A percentile compares a stretch with the other conserved stretches of the same genome.
Conservation (phyloP, 78 protist species). For the Planoprotostelium fungivorum region DNA sequence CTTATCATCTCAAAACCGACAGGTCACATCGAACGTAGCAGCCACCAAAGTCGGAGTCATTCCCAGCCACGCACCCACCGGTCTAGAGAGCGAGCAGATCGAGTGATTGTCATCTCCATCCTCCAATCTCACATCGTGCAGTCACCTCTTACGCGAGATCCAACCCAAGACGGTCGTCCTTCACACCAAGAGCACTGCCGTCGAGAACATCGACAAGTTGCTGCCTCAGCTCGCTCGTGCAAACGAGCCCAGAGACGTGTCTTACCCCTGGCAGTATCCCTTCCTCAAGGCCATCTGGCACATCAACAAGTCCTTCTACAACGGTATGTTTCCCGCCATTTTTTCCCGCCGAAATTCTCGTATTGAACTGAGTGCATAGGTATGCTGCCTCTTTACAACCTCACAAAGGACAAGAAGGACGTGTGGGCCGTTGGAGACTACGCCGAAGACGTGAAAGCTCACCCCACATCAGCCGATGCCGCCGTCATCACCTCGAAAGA, state of each 20-base stretch:
- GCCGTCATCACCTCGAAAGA: neutral
- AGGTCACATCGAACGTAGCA: neutral
- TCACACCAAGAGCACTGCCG: neutral
- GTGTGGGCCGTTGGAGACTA: neutral
- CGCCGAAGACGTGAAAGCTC: neutral
- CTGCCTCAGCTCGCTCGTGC: neutral
- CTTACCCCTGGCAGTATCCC: neutral
- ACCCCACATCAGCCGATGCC: neutral
- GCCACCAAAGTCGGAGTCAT: neutral
- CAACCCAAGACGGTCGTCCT: neutral
- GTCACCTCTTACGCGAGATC: neutral
- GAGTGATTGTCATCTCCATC: neutral
- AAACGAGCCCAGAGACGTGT: neutral
- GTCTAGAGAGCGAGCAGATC: neutral
- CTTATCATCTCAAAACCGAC: neutral
- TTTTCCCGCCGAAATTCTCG: neutral
- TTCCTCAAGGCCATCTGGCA: neutral
- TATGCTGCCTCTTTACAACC: neutral
- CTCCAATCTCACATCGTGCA: neutral
- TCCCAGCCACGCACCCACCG: neutral
- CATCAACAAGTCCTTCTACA: neutral
- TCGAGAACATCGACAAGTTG: neutral
- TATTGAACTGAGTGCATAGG: neutral
- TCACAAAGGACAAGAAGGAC: neutral
- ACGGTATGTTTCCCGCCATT: neutral